Base-by-base conservation (phyloP, 1,139 yeast species). In the Eremothecium cymbalariae region DNA sequence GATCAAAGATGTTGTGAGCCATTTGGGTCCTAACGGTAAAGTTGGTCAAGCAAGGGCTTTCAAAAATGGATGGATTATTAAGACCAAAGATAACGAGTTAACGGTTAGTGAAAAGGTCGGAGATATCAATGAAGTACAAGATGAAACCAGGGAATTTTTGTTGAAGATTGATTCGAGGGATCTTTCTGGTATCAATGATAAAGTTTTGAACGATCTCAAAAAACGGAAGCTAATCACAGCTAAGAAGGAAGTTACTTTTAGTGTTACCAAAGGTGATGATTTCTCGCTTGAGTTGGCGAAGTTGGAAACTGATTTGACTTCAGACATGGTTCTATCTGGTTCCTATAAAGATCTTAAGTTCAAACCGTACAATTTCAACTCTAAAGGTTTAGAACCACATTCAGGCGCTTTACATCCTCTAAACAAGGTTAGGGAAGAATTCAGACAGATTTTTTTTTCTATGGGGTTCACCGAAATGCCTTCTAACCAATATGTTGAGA, bases 401-500 rank as follows among this genome's bases (percentile, higher is more conserved):
- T 74, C 94, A 17, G 99, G 99, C 57, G 94, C 98, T 28, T 71
- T 90, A 53, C 99, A 90, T 63, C 99, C 99, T 23, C 71, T 90
- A 55, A 85, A 77, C 67, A 90, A 90, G 64, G 97, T 90, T 39
- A 77, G 96, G 55, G 96, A 88, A 63, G 98, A 93, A 63, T 93
- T 90, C 65, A 75, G 98, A 67, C 95, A 88, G 60, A 88, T 93
- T 55, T 90, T 93, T 74, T 90, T 90, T 66, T 77, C 93, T 28
- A 77, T 90, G 86, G 99, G 99, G 8, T 90, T 90, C 76, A 77
- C 90, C 21, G 99, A 90, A 67, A 90, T 90, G 99, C 96, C 98
- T 42, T 81, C 98, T 14, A 88, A 88, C 60, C 95, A 88, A 63
- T 90, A 86, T 59, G 98, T 93, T 37, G 99, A 90, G 58, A 74